Conservation (phyloP, 768 basidiomycete genomes). For the Pulveroboletus sp. region DNA sequence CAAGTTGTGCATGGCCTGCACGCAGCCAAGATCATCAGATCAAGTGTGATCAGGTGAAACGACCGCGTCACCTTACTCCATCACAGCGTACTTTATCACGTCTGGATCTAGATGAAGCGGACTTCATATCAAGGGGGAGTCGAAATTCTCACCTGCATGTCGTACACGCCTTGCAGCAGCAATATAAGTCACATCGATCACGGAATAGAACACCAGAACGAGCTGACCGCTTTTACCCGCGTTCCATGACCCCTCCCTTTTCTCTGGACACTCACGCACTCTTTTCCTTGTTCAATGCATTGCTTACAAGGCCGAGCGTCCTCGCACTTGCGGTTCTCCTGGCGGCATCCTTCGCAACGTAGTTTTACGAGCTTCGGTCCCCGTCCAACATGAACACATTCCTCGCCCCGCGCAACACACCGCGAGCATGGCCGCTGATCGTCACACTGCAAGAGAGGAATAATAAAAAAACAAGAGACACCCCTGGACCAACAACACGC, state of each 20-base stretch:
- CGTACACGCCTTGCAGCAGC: slow-evolving; percentile 46
- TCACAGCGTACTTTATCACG: slow-evolving; percentile 62
- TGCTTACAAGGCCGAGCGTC: slow-evolving; percentile 52
- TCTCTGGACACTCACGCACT: slow-evolving; percentile 47
- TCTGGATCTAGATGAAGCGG: slow-evolving; percentile 32
- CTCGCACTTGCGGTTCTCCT: slow-evolving; percentile 55
- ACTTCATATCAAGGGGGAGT: slow-evolving; percentile 2
- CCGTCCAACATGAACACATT: slow-evolving; percentile 53
- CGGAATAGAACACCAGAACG: slow-evolving; percentile 5
- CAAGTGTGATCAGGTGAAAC: slow-evolving; percentile 1
- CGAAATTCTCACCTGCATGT: slow-evolving; percentile 47
- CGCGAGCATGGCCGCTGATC: slow-evolving; percentile 59
- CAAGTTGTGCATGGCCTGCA: slow-evolving; percentile 49
- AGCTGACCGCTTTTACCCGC: slow-evolving; percentile 55
- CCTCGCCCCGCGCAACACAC: slow-evolving; percentile 49
- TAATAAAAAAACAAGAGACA: not conserved
- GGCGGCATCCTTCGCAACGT: slow-evolving; percentile 55
- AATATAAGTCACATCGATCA: slow-evolving; percentile 8
- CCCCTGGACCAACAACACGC: not conserved
- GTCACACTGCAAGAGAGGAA: slow-evolving; percentile 43
- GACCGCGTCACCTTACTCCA: slow-evolving; percentile 43
- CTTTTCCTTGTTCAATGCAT: slow-evolving; percentile 43
- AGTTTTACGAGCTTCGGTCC: slow-evolving; percentile 55
- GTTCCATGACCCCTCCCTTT: slow-evolving; percentile 55
- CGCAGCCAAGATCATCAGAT: slow-evolving; percentile 6